Evolutionary conservation across 345 rosid genomes (phyloP), one percentile per base, ranked within the genome.

Genomic region (Salix caprea): DNA sequence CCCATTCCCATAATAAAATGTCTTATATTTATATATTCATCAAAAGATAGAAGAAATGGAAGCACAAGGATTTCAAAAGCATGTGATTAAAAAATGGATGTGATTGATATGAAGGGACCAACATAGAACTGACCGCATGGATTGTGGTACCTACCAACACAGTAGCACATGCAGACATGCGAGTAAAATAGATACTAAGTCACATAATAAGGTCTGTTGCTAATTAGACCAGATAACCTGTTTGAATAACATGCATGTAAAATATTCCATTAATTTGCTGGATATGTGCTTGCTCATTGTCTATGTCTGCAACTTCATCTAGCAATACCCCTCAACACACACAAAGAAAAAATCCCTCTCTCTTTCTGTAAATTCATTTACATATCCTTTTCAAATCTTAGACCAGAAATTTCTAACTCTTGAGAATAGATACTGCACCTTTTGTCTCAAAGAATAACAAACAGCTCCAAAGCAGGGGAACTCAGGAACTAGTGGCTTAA

Each of bases 381-480:
- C 48, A 46, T 50, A 74, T 44, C 65, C 61, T 46, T 32, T 28
- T 21, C 11, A 66, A 1, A 14, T 72, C 72, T 32, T 65, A 24
- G 10, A 71, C 70, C 67, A 39, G 26, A 77, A 82, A 32, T 34
- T 65, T 62, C 72, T 7, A 40, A 65, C 42, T 13, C 46, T 62
- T 42, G 68, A 58, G 68, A 70, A 69, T 13, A 77, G 84, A 60
- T 28, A 44, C 56, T 23, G 37, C 42, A 96, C 99, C 98, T 91
- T 96, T 83, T 96, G 84, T 83, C 94, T 88, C 42, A 94, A 86
- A 79, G 99, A 96, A 86, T 83, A 92, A 79, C 86, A 89, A 68
- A 96, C 90, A 73, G 99, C 99, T 88, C 98, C 99, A 82, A 96
- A 96, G 89, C 99, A 90, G 81, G 99, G 99, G 74, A 96, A 87